Evolutionary conservation across 495 filamentous ascomycete genomes (phyloP), one percentile per base, ranked within the genome.

Genomic region (Hyphodiscus hymeniophilus): DNA sequence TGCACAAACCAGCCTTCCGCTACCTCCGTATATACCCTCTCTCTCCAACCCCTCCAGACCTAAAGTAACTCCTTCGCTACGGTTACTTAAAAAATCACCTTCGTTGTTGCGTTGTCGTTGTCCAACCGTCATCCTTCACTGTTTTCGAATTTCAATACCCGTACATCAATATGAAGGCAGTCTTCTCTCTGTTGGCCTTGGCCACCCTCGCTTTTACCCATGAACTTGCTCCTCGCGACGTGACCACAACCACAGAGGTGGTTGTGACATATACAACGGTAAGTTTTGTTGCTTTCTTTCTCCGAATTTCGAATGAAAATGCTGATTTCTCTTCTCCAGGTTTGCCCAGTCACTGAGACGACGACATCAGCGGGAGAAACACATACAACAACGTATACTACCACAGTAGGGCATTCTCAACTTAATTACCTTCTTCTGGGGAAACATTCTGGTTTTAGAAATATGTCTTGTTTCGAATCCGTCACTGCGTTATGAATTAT

Each of bases 41-140:
- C 45, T 24, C 38, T 22, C 47, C 52, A 57, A 45, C 48, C 42
- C 50, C 44, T 40, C 32, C 20, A 48, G 23, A 23, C 47, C 44
- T 18, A n/a, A 52, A 50, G 51, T 52, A 56, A 58, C 59, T 60
- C 62, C 31, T 50, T 65, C 60, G 58, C 47, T 61, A 54, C 47
- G 54, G 61, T 58, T 58, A 53, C 56, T 56, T 60, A 55, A 42
- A n/a, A n/a, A n/a, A n/a, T n/a, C 44, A 54, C 55, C 47, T 47
- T 60, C 50, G 51, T 55, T 60, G 16, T 38, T 40, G 43, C 31
- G 41, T 33, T 50, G 15, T 43, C 21, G 43, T 45, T 30, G 13
- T 40, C 38, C 36, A 47, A 55, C 38, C 45, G 23, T 36, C 31
- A 42, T 50, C 52, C 36, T 33, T 55, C 52, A 46, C 32, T 45